phyloP scores from a whole-genome alignment of 345 rosid species.

The Combretum micranthum region DNA sequence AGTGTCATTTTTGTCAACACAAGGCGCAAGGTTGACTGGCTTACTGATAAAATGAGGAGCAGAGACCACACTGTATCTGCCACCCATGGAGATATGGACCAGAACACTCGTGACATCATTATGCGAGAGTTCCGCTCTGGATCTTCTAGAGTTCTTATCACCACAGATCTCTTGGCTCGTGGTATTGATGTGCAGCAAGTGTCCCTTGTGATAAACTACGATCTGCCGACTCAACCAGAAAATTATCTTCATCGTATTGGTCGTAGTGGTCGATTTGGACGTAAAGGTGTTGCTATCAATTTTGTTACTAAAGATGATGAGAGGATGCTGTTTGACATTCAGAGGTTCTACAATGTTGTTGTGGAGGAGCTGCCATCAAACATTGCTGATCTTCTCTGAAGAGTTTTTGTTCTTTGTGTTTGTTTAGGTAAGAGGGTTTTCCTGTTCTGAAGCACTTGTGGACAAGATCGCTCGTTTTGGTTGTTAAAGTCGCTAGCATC shows the following conservation, averaged over 20 bases:
- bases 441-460: constrained; percentile 25
- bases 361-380: constrained; percentile 45
- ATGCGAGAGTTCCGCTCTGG: constrained; percentile 49
- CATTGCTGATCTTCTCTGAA: constrained; percentile 44
- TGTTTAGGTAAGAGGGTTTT: constrained; percentile 26
- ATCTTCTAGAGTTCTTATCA: constrained; percentile 44
- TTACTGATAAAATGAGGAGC: constrained; percentile 74
- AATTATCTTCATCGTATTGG: constrained; percentile 52
- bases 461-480: constrained; percentile 2
- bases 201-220: constrained; percentile 46
- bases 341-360: constrained; percentile 62
- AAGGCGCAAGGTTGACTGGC: constrained; percentile 91
- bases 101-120: constrained; percentile 46
- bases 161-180: constrained; percentile 44
- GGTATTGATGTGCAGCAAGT: constrained; percentile 53
- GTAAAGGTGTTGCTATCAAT: constrained; percentile 47
- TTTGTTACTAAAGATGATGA: constrained; percentile 36
- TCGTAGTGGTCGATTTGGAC: constrained; percentile 43
- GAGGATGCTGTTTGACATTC: constrained; percentile 44
- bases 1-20: constrained; percentile 92
- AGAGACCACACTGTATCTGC: constrained; percentile 93
- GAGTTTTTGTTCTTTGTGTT: constrained; percentile 20
- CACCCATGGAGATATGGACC: constrained; percentile 72
- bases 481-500: background rate
- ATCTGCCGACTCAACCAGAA: constrained; percentile 46